Percentiles rank a stretch among this genome's conserved stretches.
Evolutionary conservation across 2,329 filamentous ascomycete species (phyloP).

Genomic region (Rutstroemia sp.): DNA sequence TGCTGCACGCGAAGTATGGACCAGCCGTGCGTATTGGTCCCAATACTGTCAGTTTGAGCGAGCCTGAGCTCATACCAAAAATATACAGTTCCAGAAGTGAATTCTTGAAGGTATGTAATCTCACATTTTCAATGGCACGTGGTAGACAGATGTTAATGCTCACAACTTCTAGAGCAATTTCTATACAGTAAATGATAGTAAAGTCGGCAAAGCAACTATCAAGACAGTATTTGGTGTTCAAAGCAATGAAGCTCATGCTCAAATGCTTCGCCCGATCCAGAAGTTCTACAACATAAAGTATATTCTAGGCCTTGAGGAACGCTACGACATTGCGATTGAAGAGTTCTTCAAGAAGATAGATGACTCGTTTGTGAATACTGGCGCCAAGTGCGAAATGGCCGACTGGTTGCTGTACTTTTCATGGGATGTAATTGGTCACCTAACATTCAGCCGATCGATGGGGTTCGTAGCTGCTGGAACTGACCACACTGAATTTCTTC

Average conservation of each 20-base stretch:
- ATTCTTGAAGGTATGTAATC: slow-evolving; percentile 16
- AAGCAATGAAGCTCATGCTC: slow-evolving; percentile 15
- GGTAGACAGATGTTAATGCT: background rate
- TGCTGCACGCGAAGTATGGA: slow-evolving; percentile 21
- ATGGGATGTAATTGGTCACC: slow-evolving; percentile 34
- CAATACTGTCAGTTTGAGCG: slow-evolving; percentile 22
- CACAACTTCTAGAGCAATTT: slow-evolving; percentile 15
- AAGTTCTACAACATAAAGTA: slow-evolving; percentile 24
- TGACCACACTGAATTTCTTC: slow-evolving; percentile 32
- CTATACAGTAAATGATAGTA: slow-evolving; percentile 20
- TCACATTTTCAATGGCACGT: background rate
- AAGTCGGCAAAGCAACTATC: slow-evolving; percentile 13
- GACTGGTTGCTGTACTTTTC: slow-evolving; percentile 35
- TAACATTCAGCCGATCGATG: slow-evolving; percentile 35
- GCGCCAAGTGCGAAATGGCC: slow-evolving; percentile 30
- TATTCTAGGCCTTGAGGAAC: slow-evolving; percentile 21
- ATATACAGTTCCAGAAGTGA: slow-evolving; percentile 16
- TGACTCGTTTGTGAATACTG: slow-evolving; percentile 27
- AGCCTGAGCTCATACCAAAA: slow-evolving; percentile 14
- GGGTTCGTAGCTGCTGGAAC: slow-evolving; percentile 31
- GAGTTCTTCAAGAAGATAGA: slow-evolving; percentile 30
- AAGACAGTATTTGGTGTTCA: slow-evolving; percentile 20
- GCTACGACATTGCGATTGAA: slow-evolving; percentile 28
- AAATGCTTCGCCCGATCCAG: slow-evolving; percentile 19
- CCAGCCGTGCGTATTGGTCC: slow-evolving; percentile 22